These are phyloP conservation scores for Smittium culicis DNA, from an alignment of 371 early-diverging fungal genomes.

Conservation along the genomic window DNA sequence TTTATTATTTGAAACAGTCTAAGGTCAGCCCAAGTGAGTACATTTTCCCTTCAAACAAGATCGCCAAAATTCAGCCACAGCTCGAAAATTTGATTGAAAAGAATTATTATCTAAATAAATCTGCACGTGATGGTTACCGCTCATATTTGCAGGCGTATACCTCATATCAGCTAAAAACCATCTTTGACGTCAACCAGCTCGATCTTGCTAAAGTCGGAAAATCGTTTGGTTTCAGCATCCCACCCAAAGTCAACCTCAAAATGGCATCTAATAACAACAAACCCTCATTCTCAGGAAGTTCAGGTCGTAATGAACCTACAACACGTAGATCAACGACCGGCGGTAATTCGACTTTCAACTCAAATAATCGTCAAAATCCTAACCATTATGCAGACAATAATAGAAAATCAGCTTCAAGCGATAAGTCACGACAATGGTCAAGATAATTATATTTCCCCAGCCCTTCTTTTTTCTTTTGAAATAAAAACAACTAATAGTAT, in stretches of 20 bases:
- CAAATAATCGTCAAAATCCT: neutral
- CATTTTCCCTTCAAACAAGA: conserved; percentile 85
- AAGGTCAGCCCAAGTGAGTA: conserved; percentile 96
- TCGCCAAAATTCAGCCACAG: conserved; percentile 90
- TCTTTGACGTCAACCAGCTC: conserved; percentile 82
- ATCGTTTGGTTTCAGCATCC: conserved; percentile 91
- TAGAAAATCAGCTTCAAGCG: neutral
- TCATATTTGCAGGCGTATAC: conserved; percentile 96
- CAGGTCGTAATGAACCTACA: neutral
- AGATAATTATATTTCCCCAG: conserved; percentile 2
- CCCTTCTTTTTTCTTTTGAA: too few relatives aligned
- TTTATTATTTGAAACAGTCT: conserved; percentile 92
- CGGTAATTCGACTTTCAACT: too few relatives aligned
- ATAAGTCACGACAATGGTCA: conserved; percentile 8
- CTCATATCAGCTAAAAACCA: conserved; percentile 86
- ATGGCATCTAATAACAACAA: conserved; percentile 31
- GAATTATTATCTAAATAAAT: conserved; percentile 96
- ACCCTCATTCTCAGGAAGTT: neutral
- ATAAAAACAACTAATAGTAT: too few relatives aligned
- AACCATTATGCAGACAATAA: neutral
- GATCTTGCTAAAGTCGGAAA: conserved; percentile 86
- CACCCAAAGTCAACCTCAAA: conserved; percentile 87
- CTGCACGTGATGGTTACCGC: conserved; percentile 95
- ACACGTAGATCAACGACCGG: neutral
- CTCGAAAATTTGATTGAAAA: conserved; percentile 90